Conservation (phyloP, 2,329 filamentous ascomycete genomes). For the Chaetomiaceae sp. region DNA sequence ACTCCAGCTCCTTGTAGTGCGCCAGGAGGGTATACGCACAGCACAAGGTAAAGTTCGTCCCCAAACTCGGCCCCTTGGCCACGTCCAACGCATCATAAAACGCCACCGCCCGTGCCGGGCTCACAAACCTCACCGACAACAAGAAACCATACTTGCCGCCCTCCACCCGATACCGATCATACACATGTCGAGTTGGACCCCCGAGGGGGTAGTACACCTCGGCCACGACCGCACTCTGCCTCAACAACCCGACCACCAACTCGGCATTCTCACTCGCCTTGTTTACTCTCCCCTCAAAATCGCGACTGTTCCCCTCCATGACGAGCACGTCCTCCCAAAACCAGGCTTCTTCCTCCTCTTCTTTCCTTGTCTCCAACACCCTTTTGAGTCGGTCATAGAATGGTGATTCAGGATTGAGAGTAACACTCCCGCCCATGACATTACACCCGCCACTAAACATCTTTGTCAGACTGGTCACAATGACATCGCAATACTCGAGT, state of each 20-base stretch:
- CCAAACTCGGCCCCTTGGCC: constrained; percentile 26
- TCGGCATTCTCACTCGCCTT: constrained; percentile 18
- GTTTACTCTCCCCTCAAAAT: constrained; percentile 14
- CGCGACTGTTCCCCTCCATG: constrained; percentile 21
- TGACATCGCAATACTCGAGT: constrained; percentile 12
- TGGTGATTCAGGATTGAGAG: constrained; percentile 4
- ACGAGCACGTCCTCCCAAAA: constrained; percentile 18
- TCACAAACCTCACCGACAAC: constrained; percentile 18
- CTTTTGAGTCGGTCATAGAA: neutral
- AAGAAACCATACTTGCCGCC: constrained; percentile 21
- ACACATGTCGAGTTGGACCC: constrained; percentile 9
- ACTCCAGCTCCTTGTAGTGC: constrained; percentile 23
- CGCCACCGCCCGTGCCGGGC: constrained; percentile 6
- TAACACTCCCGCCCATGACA: constrained; percentile 23
- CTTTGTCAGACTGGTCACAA: constrained; percentile 25
- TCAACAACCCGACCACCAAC: constrained; percentile 7
- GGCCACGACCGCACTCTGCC: neutral
- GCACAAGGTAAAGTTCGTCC: constrained; percentile 25
- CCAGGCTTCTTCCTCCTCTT: constrained; percentile 10
- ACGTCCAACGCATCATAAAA: constrained; percentile 24
- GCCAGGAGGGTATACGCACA: constrained; percentile 25
- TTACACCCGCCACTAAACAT: constrained; percentile 25
- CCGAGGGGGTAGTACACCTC: constrained; percentile 23
- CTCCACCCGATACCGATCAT: constrained; percentile 10
- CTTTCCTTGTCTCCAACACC: neutral